Base-by-base conservation (phyloP, 2,329 filamentous ascomycete genomes). In the Lachnellula suecica region DNA sequence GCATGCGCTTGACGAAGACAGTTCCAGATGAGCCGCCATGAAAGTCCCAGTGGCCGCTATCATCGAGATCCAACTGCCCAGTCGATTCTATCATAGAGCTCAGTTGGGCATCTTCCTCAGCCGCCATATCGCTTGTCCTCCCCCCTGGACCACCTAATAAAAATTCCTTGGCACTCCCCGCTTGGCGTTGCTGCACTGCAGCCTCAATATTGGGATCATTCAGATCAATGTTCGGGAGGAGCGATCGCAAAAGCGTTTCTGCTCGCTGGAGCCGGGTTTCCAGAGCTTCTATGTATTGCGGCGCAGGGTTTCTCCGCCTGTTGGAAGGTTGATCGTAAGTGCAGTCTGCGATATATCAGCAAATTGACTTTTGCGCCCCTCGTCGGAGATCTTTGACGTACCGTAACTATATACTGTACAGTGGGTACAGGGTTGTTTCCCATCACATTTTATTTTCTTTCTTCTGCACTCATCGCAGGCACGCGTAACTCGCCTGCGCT, bases 341-440 rank as follows among this genome's bases (percentile, higher is more conserved):
- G 68, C 86, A 89, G 61, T 88, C 86, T 89, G 47, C 15, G 4
- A 47, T 4, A 25, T 51, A 41, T 60, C 51, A 59, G 44, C 23
- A 10, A 19, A n/a, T 15, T 20, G 9, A 5, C 8, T 43, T 29
- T 22, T 10, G 19, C 13, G 7, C 19, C 24, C 40, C 17, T 46
- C 23, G 5, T 44, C 8, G 19, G 25, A 24, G 29, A 19, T 22
- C 8, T 34, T n/a, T 44, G 27, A 63, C 79, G 67, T 79, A 97
- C 94, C 93, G 77, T 99, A 99, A 69, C 91, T 97, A 72, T 99
- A 99, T 45, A 97, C 91, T 10, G 92, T 96, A 71, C 94, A 99
- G 71, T 97, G 94, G 0, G 92, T 97, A 72, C 89, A 94, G 9
- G 89, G 89, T 68, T 92, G 88, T 70, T 91, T 91, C 61, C 88